phyloP scores from a whole-genome alignment of 2,329 filamentous ascomycete species.

The Pseudocercospora fijiensis region DNA sequence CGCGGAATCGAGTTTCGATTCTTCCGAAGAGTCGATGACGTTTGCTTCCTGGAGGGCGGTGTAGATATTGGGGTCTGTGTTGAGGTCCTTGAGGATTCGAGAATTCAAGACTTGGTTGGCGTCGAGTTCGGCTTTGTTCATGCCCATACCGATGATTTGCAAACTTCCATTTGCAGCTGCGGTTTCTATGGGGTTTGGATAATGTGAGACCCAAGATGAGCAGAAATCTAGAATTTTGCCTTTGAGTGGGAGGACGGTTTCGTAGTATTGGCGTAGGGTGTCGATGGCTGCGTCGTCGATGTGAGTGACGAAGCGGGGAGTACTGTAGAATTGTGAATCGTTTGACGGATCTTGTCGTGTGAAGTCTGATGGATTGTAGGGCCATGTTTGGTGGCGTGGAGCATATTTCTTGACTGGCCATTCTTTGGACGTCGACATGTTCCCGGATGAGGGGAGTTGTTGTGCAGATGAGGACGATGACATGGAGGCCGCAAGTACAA shows the following conservation, averaged over 20 bases:
- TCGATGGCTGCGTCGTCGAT: slow-evolving; percentile 54
- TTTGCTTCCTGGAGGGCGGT: slow-evolving; percentile 19
- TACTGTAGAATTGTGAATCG: slow-evolving; percentile 43
- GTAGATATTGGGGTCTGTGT: slow-evolving; percentile 40
- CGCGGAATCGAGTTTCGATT: slow-evolving; percentile 44
- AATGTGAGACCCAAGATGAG: slow-evolving; percentile 52
- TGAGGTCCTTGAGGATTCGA: slow-evolving; percentile 47
- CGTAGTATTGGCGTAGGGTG: slow-evolving; percentile 49
- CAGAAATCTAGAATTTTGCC: slow-evolving; percentile 53
- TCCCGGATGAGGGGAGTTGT: slow-evolving; percentile 4
- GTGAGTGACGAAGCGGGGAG: slow-evolving; percentile 54
- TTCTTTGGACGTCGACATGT: slow-evolving; percentile 9
- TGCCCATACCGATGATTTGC: slow-evolving; percentile 49
- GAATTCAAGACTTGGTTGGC: slow-evolving; percentile 43
- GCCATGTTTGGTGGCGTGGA: slow-evolving; percentile 38
- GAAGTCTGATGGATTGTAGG: slow-evolving; percentile 43
- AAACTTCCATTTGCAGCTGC: slow-evolving; percentile 38
- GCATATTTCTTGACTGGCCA: slow-evolving; percentile 32
- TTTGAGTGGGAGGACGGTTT: slow-evolving; percentile 42
- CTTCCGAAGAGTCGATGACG: slow-evolving; percentile 7
- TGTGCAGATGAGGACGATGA: slow-evolving; percentile 1
- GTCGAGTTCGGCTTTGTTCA: slow-evolving; percentile 50
- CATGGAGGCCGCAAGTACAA: slow-evolving; percentile 19
- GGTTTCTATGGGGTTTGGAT: slow-evolving; percentile 39
- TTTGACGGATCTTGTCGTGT: slow-evolving; percentile 40